Conservation (phyloP, 2,329 filamentous ascomycete genomes). For the Alternaria panax region DNA sequence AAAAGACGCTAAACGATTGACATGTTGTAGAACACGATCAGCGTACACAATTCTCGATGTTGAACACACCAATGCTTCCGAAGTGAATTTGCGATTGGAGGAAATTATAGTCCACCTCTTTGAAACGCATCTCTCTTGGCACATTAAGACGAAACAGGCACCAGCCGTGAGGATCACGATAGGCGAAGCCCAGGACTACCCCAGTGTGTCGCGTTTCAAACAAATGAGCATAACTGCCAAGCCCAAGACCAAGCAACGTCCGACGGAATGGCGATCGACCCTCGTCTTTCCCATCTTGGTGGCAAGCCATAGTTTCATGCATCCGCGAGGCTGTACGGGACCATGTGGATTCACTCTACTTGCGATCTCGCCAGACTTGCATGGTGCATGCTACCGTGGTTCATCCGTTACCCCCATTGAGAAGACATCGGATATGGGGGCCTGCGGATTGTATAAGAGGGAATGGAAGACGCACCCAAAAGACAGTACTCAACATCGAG, state of each 20-base stretch:
- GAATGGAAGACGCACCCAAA: conserved; percentile 4
- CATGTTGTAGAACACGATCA: background rate
- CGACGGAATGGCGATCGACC: conserved; percentile 18
- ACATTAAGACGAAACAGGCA: conserved; percentile 6
- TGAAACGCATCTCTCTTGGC: conserved; percentile 16
- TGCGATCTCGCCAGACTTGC: conserved; percentile 2
- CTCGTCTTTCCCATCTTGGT: conserved; percentile 8
- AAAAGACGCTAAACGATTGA: background rate
- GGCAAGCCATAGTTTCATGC: conserved; percentile 17
- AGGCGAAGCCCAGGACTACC: conserved; percentile 16
- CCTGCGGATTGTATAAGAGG: conserved; percentile 22
- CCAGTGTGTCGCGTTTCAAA: conserved; percentile 26
- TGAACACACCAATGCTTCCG: background rate
- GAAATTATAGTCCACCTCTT: conserved; percentile 3
- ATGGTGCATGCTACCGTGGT: background rate
- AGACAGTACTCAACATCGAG: conserved; percentile 26
- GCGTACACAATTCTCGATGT: background rate
- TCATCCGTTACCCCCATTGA: background rate
- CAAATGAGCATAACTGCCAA: conserved; percentile 20
- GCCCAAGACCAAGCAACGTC: conserved; percentile 3
- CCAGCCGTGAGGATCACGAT: conserved; percentile 11
- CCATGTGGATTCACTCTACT: conserved; percentile 13
- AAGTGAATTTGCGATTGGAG: conserved; percentile 6
- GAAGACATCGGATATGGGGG: background rate
- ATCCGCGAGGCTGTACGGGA: conserved; percentile 4